These are phyloP conservation scores for Rhizoclosmatium globosum DNA, from an alignment of 192 early-diverging fungal species.

Conservation along the genomic window DNA sequence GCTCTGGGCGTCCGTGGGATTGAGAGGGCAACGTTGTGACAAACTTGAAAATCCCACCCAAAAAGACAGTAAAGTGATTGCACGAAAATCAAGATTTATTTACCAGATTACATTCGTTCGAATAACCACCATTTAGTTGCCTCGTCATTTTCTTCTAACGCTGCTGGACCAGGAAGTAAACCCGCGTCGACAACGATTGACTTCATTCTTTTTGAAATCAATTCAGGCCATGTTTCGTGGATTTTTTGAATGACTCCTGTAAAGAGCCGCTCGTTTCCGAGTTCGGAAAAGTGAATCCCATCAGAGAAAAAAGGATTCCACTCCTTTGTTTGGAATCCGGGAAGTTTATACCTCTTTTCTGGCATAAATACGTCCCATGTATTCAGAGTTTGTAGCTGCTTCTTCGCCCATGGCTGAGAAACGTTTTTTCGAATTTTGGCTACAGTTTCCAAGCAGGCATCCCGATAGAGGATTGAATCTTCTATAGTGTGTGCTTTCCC, in stretches of 20 bases:
- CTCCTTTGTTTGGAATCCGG: background rate
- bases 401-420: background rate
- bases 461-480: constrained; percentile 7
- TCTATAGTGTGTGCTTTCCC: constrained; percentile 20
- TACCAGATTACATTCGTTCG: too few species aligned
- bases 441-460: constrained; percentile 39
- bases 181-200: background rate
- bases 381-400: constrained; percentile 25
- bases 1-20: too few species aligned
- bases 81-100: too few species aligned
- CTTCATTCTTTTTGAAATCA: background rate
- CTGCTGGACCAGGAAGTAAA: background rate
- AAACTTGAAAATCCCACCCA: too few species aligned
- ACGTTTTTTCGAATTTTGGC: background rate
- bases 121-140: background rate
- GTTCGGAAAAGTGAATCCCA: background rate
- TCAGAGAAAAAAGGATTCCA: constrained; percentile 21
- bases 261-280: constrained; percentile 1
- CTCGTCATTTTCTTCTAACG: background rate
- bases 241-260: background rate
- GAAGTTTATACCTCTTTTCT: constrained; percentile 10
- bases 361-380: constrained; percentile 34
- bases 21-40: too few species aligned
- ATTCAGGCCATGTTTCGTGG: background rate
- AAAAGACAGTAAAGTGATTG: too few species aligned